phyloP scores from a whole-genome alignment of 2,329 filamentous ascomycete species.

The Fusarium gaditjirri region DNA sequence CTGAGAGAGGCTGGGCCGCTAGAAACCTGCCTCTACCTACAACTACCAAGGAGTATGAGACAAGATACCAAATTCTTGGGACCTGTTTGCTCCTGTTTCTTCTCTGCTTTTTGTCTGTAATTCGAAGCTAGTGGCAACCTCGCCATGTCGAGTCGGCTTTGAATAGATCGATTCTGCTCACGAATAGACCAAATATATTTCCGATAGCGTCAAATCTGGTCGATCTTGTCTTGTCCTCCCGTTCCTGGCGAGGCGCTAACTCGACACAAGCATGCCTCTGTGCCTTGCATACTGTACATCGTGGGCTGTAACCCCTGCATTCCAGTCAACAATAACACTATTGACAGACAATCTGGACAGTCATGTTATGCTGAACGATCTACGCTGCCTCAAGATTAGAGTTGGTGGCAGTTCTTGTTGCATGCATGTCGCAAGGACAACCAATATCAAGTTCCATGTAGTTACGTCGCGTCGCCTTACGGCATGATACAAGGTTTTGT shows the following conservation, averaged over 20 bases:
- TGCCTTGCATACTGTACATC: constrained; percentile 4
- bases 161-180: background rate
- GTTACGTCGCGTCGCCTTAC: background rate
- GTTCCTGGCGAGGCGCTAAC: constrained; percentile 22
- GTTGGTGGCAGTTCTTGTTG: background rate
- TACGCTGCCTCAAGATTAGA: background rate
- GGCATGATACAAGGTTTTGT: background rate
- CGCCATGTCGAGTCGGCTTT: background rate
- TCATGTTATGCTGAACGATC: background rate
- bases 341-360: background rate
- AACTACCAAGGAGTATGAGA: background rate
- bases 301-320: background rate
- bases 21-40: background rate
- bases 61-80: background rate
- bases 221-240: background rate
- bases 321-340: constrained; percentile 6
- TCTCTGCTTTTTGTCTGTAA: background rate
- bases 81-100: background rate
- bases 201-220: background rate
- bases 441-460: background rate
- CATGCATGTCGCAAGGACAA: background rate
- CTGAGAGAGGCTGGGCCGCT: background rate
- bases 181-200: background rate
- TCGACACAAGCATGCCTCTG: background rate
- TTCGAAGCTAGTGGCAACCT: background rate